A percentile compares a stretch with the other conserved stretches of the same genome.
phyloP scores from a whole-genome alignment of 257 asterid genomes.

The Plantago major region DNA sequence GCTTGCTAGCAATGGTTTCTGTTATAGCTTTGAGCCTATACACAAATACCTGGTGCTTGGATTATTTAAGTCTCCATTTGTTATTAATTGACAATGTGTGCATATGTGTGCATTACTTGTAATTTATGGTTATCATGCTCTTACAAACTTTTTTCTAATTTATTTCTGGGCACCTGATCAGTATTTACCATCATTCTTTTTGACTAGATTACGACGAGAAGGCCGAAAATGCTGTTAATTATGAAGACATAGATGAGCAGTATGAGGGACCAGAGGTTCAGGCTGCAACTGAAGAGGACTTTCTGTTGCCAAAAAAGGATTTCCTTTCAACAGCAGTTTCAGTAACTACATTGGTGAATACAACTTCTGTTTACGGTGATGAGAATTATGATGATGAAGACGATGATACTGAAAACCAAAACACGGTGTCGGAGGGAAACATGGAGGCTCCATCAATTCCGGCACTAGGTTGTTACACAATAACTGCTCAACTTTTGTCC shows the following conservation, averaged over 20 bases:
- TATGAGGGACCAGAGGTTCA: constrained; percentile 98
- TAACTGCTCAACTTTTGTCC: not conserved
- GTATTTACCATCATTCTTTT: not conserved
- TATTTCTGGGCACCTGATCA: no score
- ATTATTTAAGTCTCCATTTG: no score
- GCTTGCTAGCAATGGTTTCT: no score
- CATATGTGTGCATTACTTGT: no score
- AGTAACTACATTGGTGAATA: constrained; percentile 43
- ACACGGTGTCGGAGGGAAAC: constrained; percentile 35
- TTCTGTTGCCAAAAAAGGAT: constrained; percentile 65
- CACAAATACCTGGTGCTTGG: no score
- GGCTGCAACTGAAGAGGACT: constrained; percentile 85
- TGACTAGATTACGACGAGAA: constrained; percentile 76
- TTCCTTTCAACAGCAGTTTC: constrained; percentile 59
- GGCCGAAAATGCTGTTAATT: constrained; percentile 97
- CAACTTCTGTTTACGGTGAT: constrained; percentile 73
- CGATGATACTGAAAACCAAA: constrained; percentile 54
- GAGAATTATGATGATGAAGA: constrained; percentile 91
- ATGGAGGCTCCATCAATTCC: constrained; percentile 34
- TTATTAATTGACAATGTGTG: no score
- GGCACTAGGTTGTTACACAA: constrained; percentile 42
- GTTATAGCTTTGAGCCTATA: no score
- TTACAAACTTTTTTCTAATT: no score
- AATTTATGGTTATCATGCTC: no score
- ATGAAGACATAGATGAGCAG: constrained; percentile 95